These are phyloP conservation scores for Spencermartinsiella europaea DNA, from an alignment of 805 yeast genomes.

Conservation along the genomic window DNA sequence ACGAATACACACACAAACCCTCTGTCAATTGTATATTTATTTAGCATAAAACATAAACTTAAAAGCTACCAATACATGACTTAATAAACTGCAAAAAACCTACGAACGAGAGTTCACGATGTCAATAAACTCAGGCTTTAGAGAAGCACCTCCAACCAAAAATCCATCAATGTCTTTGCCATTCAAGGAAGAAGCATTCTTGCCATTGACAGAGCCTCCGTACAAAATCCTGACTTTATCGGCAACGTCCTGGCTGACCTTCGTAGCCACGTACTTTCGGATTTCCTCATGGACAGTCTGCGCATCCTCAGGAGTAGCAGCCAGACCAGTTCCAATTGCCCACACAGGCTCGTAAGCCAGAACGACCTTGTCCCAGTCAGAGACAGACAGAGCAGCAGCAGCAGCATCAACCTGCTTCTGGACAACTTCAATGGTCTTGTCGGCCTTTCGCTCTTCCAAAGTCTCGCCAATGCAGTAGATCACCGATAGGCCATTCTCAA, in stretches of 20 bases:
- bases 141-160: conserved; percentile 98
- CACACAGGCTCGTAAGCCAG: conserved; percentile 99
- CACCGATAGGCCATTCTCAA: conserved; percentile 83
- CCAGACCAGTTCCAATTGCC: conserved; percentile 99
- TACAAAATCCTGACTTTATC: conserved; percentile 81
- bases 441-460: conserved; percentile 87
- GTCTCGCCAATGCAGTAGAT: conserved; percentile 98
- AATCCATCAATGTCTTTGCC: conserved; percentile 95
- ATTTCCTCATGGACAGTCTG: conserved; percentile 88
- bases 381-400: conserved; percentile 53
- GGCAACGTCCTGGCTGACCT: conserved; percentile 76
- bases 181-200: conserved; percentile 85
- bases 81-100: not conserved
- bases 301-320: conserved; percentile 98
- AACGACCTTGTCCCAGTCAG: conserved; percentile 89
- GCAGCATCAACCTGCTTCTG: conserved; percentile 89
- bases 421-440: conserved; percentile 78
- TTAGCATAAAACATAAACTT: not conserved
- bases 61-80: not conserved
- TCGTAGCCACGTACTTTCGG: conserved; percentile 73
- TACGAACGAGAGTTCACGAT: conserved; percentile 65
- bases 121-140: conserved; percentile 96
- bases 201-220: conserved; percentile 98
- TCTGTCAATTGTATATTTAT: not conserved
- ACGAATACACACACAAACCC: not conserved